Conservation (phyloP, 2,329 filamentous ascomycete species). For the Passalora sequoiae region DNA sequence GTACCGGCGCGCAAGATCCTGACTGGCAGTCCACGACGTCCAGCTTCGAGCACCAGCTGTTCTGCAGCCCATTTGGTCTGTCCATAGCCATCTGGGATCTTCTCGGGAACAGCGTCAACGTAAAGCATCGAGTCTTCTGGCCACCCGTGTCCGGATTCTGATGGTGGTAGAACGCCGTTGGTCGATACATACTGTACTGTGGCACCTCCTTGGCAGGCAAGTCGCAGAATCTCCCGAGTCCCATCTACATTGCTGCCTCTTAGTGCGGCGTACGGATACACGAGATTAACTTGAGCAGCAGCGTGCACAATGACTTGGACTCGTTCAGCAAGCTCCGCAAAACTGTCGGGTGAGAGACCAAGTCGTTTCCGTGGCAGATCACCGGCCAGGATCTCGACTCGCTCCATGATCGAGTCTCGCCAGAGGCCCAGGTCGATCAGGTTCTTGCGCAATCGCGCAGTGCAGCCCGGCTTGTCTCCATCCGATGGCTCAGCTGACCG, state of each 20-base stretch:
- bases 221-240: slow-evolving; percentile 67
- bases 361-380: slow-evolving; percentile 65
- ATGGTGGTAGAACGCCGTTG: slow-evolving; percentile 71
- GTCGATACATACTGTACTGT: slow-evolving; percentile 76
- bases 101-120: slow-evolving; percentile 47
- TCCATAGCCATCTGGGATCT: slow-evolving; percentile 55
- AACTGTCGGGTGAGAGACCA: slow-evolving; percentile 61
- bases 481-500: slow-evolving; percentile 64
- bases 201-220: slow-evolving; percentile 62
- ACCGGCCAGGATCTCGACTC: slow-evolving; percentile 68
- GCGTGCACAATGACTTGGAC: slow-evolving; percentile 72
- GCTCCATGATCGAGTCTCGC: slow-evolving; percentile 71
- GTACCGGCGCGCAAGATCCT: slow-evolving; percentile 69
- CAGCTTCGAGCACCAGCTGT: slow-evolving; percentile 65
- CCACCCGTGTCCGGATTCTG: slow-evolving; percentile 59
- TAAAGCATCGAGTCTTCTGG: slow-evolving; percentile 62
- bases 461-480: slow-evolving; percentile 60
- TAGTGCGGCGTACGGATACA: slow-evolving; percentile 75
- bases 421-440: slow-evolving; percentile 73
- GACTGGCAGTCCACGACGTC: slow-evolving; percentile 62
- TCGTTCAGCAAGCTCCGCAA: slow-evolving; percentile 59
- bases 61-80: slow-evolving; percentile 81
- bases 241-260: slow-evolving; percentile 71
- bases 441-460: slow-evolving; percentile 69
- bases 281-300: slow-evolving; percentile 71